Evolutionary conservation across 495 filamentous ascomycete genomes (phyloP).

Genomic region (Annulohypoxylon nitens): DNA sequence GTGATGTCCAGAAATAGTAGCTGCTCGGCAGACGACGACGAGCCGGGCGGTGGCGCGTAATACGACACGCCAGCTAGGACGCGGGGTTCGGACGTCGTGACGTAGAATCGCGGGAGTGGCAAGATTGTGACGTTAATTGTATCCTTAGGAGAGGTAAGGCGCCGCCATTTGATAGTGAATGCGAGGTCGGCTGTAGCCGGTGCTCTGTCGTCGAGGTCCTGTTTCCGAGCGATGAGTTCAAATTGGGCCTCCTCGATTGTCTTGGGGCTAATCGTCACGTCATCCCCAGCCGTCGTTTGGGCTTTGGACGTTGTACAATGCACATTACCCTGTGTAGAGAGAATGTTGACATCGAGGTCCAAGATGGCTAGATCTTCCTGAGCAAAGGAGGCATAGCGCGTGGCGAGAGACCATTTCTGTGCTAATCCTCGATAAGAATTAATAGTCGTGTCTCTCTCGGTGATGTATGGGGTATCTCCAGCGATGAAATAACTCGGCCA

Average conservation of each 20-base stretch:
- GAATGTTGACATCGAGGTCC: slow-evolving; percentile 69
- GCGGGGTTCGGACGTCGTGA: slow-evolving; percentile 87
- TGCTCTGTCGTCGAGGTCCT: slow-evolving; percentile 81
- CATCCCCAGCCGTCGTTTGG: slow-evolving; percentile 46
- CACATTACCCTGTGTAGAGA: slow-evolving; percentile 66
- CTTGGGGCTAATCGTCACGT: slow-evolving; percentile 66
- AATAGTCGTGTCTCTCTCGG: slow-evolving; percentile 33
- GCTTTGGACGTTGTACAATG: slow-evolving; percentile 54
- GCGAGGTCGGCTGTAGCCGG: slow-evolving; percentile 77
- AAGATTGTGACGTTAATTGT: slow-evolving; percentile 70
- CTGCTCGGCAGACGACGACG: slow-evolving; percentile 34
- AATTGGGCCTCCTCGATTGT: slow-evolving; percentile 79
- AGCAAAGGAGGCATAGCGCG: slow-evolving; percentile 79
- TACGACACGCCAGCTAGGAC: slow-evolving; percentile 77
- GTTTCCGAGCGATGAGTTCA: slow-evolving; percentile 76
- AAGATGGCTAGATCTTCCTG: slow-evolving; percentile 76
- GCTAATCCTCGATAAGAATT: slow-evolving; percentile 69
- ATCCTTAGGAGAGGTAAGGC: slow-evolving; percentile 54
- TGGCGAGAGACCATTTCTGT: slow-evolving; percentile 83
- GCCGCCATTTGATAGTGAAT: slow-evolving; percentile 82
- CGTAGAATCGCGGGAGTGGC: slow-evolving; percentile 79
- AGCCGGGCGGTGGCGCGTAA: slow-evolving; percentile 47
- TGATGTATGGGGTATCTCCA: slow-evolving; percentile 54
- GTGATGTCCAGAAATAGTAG: slow-evolving; percentile 69
- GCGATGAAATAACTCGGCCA: slow-evolving; percentile 89